Evolutionary conservation across 2,329 filamentous ascomycete genomes (phyloP).

Genomic region (Venturia effusa): DNA sequence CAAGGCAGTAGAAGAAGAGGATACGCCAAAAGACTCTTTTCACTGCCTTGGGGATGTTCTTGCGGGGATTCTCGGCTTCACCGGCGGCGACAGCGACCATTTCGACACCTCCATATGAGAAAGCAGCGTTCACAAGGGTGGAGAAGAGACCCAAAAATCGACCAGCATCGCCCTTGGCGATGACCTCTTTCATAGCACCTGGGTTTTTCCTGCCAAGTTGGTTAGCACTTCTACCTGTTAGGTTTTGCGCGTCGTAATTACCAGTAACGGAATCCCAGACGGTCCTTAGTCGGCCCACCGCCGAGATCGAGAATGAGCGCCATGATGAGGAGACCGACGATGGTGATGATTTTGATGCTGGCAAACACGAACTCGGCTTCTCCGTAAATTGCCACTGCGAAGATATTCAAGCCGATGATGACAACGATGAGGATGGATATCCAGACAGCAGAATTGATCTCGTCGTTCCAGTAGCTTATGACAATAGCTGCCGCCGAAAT

Average conservation of each 20-base stretch:
- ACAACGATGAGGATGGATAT: conserved; percentile 32
- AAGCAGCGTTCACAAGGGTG: conserved; percentile 57
- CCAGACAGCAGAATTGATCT: conserved; percentile 11
- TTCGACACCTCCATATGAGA: conserved; percentile 65
- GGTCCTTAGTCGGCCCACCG: conserved; percentile 57
- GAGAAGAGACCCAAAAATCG: conserved; percentile 60
- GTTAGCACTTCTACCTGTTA: neutral
- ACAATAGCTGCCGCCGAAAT: conserved; percentile 53
- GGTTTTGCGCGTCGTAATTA: neutral
- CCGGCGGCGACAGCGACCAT: conserved; percentile 70
- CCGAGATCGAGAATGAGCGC: conserved; percentile 76
- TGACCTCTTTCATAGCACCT: conserved; percentile 56
- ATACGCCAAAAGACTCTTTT: conserved; percentile 68
- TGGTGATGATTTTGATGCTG: conserved; percentile 61
- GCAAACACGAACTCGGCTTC: conserved; percentile 60
- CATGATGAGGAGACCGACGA: conserved; percentile 60
- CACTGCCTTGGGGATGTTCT: conserved; percentile 62
- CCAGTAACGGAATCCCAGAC: conserved; percentile 67
- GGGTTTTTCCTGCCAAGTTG: conserved; percentile 35
- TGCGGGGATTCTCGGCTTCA: conserved; percentile 61
- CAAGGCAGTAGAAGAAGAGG: conserved; percentile 53
- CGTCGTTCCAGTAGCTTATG: conserved; percentile 60
- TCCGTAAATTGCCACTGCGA: conserved; percentile 63
- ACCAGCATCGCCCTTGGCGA: conserved; percentile 50
- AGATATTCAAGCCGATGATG: conserved; percentile 58